Evolutionary conservation across 495 filamentous ascomycete species (phyloP).

Genomic region (Clohesyomyces aquaticus): DNA sequence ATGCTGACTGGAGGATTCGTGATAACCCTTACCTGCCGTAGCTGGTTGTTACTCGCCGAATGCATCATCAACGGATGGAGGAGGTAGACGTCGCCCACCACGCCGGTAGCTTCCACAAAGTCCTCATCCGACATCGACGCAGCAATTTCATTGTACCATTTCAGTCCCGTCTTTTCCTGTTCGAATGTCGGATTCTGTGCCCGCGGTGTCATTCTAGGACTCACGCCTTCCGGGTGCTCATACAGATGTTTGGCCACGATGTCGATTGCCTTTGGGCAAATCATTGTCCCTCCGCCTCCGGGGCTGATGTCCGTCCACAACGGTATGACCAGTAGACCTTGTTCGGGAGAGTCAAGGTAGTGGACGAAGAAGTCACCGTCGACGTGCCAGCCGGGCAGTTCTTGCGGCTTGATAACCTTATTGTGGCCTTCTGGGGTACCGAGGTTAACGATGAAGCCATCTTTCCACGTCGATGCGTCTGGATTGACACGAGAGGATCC

Average conservation of each 20-base stretch:
- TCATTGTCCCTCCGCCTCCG: slow-evolving; percentile 68
- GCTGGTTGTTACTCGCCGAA: slow-evolving; percentile 63
- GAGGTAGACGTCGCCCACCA: slow-evolving; percentile 68
- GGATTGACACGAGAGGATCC: slow-evolving; percentile 62
- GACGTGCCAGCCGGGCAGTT: slow-evolving; percentile 68
- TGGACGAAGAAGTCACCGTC: slow-evolving; percentile 80
- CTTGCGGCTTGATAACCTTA: slow-evolving; percentile 53
- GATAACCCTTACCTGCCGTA: slow-evolving; percentile 65
- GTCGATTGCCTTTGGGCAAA: slow-evolving; percentile 63
- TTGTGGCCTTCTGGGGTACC: slow-evolving; percentile 61
- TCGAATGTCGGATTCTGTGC: slow-evolving; percentile 50
- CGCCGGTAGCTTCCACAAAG: slow-evolving; percentile 69
- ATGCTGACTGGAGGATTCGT: slow-evolving; percentile 72
- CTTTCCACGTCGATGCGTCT: slow-evolving; percentile 61
- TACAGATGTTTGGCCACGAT: slow-evolving; percentile 63
- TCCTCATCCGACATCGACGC: slow-evolving; percentile 49
- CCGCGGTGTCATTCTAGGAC: slow-evolving; percentile 65
- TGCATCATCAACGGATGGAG: slow-evolving; percentile 78
- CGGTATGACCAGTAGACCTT: slow-evolving; percentile 71
- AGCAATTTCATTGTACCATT: slow-evolving; percentile 61
- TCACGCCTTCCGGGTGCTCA: slow-evolving; percentile 69
- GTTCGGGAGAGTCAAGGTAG: slow-evolving; percentile 74
- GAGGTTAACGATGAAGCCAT: slow-evolving; percentile 74
- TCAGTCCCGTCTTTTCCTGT: slow-evolving; percentile 42
- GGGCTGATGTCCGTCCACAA: slow-evolving; percentile 67